Percentiles rank a stretch among this genome's conserved stretches.
Conservation (phyloP, 176 grass and related monocot species). For the maize (Zea mays) region DNA sequence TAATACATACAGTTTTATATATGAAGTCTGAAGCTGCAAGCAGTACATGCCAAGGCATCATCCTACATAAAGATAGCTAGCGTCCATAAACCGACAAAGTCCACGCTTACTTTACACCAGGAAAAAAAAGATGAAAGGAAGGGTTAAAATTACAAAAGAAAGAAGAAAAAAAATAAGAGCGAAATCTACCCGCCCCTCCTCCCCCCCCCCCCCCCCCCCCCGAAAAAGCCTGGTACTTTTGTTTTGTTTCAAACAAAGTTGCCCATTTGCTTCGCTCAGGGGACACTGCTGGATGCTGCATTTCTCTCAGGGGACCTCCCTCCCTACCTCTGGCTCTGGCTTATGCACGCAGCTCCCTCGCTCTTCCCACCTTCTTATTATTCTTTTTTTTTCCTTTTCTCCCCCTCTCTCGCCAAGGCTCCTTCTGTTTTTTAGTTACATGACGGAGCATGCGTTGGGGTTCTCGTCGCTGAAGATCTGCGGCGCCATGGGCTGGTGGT, state of each 20-base stretch:
- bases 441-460: conserved; percentile 72
- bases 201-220: background rate
- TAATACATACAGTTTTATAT: no score
- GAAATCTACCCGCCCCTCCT: conserved; percentile 4
- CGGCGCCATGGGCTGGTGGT: conserved; percentile 35
- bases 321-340: background rate
- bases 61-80: conserved; percentile 15
- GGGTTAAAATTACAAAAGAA: conserved; percentile 31
- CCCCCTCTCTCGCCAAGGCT: no score
- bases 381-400: no score
- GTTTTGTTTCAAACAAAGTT: conserved; percentile 7
- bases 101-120: conserved; percentile 39
- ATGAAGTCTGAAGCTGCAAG: no score
- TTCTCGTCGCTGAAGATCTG: conserved; percentile 90
- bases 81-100: conserved; percentile 31
- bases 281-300: background rate
- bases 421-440: conserved; percentile 26
- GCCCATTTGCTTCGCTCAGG: conserved; percentile 39
- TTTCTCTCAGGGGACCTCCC: conserved; percentile 42
- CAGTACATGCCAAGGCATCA: background rate
- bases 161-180: background rate
- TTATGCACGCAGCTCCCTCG: no score
- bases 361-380: no score
- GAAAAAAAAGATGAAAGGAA: background rate
- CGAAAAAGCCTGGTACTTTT: conserved; percentile 41